Percentiles rank a stretch among this genome's conserved stretches.
These are phyloP conservation scores for Ogataea dorogensis DNA, from an alignment of 805 yeast genomes.

Conservation along the genomic window DNA sequence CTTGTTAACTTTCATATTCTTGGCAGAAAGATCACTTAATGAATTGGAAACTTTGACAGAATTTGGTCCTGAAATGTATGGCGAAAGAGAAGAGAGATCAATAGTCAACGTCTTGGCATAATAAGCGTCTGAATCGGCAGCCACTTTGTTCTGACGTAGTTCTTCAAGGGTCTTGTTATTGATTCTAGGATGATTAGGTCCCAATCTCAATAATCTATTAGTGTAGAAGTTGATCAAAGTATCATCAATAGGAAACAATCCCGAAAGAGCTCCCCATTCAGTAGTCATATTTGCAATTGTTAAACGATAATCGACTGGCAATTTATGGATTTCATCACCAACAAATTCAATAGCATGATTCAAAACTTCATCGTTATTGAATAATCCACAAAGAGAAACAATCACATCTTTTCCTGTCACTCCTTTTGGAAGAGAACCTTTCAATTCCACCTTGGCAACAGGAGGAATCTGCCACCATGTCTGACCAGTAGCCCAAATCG, in stretches of 20 bases:
- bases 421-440: conserved; percentile 78
- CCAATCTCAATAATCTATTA: conserved; percentile 46
- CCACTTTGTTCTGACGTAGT: conserved; percentile 40
- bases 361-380: conserved; percentile 88
- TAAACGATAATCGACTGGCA: conserved; percentile 79
- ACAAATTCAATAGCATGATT: conserved; percentile 93
- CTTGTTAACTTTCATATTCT: conserved; percentile 79
- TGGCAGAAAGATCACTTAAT: conserved; percentile 65
- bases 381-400: conserved; percentile 90
- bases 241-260: conserved; percentile 93
- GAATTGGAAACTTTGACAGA: conserved; percentile 90
- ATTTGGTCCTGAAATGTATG: conserved; percentile 94
- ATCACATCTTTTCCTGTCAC: conserved; percentile 96
- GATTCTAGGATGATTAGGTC: conserved; percentile 74
- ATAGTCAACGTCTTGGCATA: conserved; percentile 87
- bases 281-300: conserved; percentile 98
- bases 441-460: conserved; percentile 87
- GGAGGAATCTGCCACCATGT: conserved; percentile 99
- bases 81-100: conserved; percentile 78
- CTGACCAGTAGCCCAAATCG: conserved; percentile 99
- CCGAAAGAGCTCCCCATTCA: conserved; percentile 98
- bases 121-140: conserved; percentile 72
- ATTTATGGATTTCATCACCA: conserved; percentile 70
- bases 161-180: conserved; percentile 56
- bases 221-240: conserved; percentile 77